Conservation (phyloP, 1,284 basidiomycete species). For the Boletus semigastroideus region DNA sequence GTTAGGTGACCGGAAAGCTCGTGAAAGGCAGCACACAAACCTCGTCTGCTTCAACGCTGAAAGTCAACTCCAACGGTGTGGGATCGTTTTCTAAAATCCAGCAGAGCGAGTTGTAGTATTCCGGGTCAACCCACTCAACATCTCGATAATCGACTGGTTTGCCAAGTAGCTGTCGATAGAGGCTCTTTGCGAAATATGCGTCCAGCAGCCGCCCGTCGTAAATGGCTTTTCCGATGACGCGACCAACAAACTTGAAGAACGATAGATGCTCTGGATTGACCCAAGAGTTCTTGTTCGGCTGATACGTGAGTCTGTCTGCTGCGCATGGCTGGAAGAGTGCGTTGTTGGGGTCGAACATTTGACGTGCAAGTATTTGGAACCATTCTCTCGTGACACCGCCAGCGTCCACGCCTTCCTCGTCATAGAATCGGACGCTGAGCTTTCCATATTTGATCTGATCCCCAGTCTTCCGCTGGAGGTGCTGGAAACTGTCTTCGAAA, state of each 20-base stretch:
- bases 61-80: constrained; percentile 79
- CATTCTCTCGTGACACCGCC: constrained; percentile 98
- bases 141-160: constrained; percentile 92
- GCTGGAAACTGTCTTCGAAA: constrained; percentile 96
- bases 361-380: constrained; percentile 96
- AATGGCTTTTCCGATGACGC: constrained; percentile 95
- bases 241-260: constrained; percentile 99
- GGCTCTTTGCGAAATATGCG: constrained; percentile 95
- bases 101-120: constrained; percentile 91
- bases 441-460: constrained; percentile 99
- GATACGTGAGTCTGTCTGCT: constrained; percentile 91
- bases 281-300: constrained; percentile 94
- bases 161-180: constrained; percentile 91
- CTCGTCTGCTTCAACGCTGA: constrained; percentile 91
- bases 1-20: not conserved
- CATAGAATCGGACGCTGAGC: constrained; percentile 94
- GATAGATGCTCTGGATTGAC: constrained; percentile 94
- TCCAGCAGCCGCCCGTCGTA: constrained; percentile 95
- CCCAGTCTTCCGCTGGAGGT: constrained; percentile 86
- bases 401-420: constrained; percentile 98
- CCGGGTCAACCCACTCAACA: constrained; percentile 95
- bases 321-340: constrained; percentile 97
- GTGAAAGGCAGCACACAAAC: constrained; percentile 42
- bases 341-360: constrained; percentile 99
- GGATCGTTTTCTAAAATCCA: constrained; percentile 94